Evolutionary conservation across 2,329 filamentous ascomycete genomes (phyloP).

Genomic region (Apiospora marii): DNA sequence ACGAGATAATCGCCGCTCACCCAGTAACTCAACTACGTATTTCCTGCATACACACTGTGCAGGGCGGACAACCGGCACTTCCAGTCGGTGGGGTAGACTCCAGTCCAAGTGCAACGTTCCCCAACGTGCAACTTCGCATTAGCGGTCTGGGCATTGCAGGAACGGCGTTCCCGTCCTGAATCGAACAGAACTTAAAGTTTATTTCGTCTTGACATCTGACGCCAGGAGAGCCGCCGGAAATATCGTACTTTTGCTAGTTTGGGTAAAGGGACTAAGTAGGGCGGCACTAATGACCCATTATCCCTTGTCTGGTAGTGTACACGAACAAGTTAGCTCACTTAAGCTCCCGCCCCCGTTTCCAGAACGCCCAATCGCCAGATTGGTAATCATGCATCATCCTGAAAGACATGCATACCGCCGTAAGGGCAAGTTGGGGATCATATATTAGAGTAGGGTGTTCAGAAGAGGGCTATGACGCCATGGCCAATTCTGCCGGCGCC

Average conservation of each 20-base stretch:
- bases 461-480: background rate
- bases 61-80: background rate
- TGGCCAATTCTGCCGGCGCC: background rate
- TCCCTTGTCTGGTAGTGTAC: background rate
- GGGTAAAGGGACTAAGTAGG: background rate
- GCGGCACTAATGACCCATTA: background rate
- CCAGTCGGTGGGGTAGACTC: background rate
- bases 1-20: too few relatives aligned
- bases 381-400: background rate
- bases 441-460: background rate
- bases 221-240: background rate
- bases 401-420: background rate
- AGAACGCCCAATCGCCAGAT: background rate
- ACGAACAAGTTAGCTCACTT: background rate
- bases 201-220: background rate
- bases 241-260: background rate
- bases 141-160: background rate
- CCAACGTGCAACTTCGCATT: background rate
- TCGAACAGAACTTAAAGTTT: background rate
- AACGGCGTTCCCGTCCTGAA: background rate
- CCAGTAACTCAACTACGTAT: background rate
- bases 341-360: too few relatives aligned
- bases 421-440: background rate
- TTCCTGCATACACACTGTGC: background rate
- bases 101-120: background rate